Evolutionary conservation across 257 asterid genomes (phyloP).

Genomic region (Leptodermis oblonga): DNA sequence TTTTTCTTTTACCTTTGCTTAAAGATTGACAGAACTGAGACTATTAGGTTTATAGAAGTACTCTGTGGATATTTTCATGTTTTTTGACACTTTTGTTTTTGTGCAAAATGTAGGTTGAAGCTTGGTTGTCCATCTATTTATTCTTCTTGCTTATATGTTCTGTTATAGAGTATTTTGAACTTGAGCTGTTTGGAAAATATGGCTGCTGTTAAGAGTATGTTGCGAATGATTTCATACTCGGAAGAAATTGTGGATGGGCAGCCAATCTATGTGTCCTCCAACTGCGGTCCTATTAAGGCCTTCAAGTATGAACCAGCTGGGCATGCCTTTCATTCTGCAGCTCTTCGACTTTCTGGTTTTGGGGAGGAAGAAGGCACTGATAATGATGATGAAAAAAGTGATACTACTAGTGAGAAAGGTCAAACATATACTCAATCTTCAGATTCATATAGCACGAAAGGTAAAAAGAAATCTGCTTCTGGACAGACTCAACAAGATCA

Average conservation of each 20-base stretch:
- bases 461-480: conserved; percentile 76
- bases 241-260: conserved; percentile 66
- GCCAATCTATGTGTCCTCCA: conserved; percentile 57
- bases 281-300: conserved; percentile 68
- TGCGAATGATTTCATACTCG: conserved; percentile 56
- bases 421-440: conserved; percentile 48
- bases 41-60: neutral
- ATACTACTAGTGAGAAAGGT: conserved; percentile 48
- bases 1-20: neutral
- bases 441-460: conserved; percentile 77
- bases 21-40: neutral
- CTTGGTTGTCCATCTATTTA: neutral
- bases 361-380: conserved; percentile 38
- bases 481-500: conserved; percentile 80
- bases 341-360: conserved; percentile 64
- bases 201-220: conserved; percentile 41
- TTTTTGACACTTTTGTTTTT: neutral
- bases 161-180: neutral
- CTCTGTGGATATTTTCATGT: neutral
- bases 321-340: conserved; percentile 78
- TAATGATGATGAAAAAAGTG: conserved; percentile 35
- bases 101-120: conserved; percentile 8
- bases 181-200: conserved; percentile 1
- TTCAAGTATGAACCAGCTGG: conserved; percentile 77
- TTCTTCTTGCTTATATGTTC: neutral